Base-by-base conservation (phyloP, 192 early-diverging fungal genomes). In the Gorgonomyces haynaldii region DNA sequence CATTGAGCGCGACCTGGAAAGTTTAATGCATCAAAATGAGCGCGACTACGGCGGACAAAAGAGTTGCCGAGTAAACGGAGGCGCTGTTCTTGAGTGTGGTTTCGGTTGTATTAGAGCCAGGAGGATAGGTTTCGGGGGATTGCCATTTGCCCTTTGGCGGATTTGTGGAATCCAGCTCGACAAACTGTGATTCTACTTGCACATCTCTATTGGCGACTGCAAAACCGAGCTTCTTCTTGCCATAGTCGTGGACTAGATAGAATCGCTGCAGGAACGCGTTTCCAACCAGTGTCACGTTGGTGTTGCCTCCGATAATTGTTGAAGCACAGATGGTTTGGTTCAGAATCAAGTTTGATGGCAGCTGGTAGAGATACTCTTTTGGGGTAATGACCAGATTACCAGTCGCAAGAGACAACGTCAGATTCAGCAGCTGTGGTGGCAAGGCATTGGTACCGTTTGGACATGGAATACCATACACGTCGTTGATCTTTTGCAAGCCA, bases 211-310 rank as follows among this genome's bases (percentile, higher is more conserved):
- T 43, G 22, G 61, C 61, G 9, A 38, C 9, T 3, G 61, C 61
- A 17, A 63, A n/a, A 3, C 53, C 54, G 21, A 64, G 29, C 15
- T 25, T 51, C 8, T 50, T 20, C 12, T 54, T 41, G 5, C 16
- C 38, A 5, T 17, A 19, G 37, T 43, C 42, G n/a, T 43, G 26
- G 12, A 43, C 26, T n/a, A 28, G 19, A 43, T 43, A 43, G 2
- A 28, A 21, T 15, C 29, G 25, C 6, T 28, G 42, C 4, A 21
- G 15, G 2, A 43, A 21, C 6, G 29, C 26, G 16, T 43, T 43
- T 28, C 42, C 42, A 28, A 43, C 29, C 3, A 21, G 25, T 1
- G 42, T 22, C 4, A 28, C 13, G 9, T 15, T 43, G 7, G 24
- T 12, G 29, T 43, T 43, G 25, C 19, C 6, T 0, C 23, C 7